phyloP scores from a whole-genome alignment of 805 yeast species.

The Candida nanaspora region DNA sequence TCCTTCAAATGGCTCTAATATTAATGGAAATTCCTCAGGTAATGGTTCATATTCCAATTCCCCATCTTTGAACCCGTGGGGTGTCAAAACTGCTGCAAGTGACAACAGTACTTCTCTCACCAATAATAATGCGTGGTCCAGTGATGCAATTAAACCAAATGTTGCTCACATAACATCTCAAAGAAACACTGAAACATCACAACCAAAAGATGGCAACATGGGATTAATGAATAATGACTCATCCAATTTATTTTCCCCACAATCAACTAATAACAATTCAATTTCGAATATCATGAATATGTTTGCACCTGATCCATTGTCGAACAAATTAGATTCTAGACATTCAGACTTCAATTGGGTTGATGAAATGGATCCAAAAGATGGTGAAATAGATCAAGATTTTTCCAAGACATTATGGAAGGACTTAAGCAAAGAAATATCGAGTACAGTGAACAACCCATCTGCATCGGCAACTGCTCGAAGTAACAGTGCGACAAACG shows the following conservation, averaged over 20 bases:
- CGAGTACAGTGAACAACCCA: conserved; percentile 1
- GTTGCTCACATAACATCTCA: no score
- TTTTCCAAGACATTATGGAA: conserved; percentile 12
- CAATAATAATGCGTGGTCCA: neutral
- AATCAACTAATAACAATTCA: neutral
- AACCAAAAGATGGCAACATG: no score
- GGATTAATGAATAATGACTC: neutral
- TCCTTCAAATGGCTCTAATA: neutral
- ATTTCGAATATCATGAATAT: neutral
- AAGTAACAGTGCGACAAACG: neutral
- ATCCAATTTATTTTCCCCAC: no score
- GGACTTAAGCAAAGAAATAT: conserved; percentile 9
- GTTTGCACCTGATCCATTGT: no score
- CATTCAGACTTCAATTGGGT: conserved; percentile 12
- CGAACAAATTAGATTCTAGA: neutral
- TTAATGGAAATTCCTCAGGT: neutral
- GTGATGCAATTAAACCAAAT: neutral
- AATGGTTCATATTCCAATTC: neutral
- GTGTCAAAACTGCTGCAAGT: no score
- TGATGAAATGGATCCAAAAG: no score
- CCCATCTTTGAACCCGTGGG: no score
- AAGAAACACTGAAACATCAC: no score
- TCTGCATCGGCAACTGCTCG: no score
- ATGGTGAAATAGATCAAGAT: conserved; percentile 8
- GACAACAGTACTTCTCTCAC: neutral